These are phyloP conservation scores for Penicillium longicatenatum DNA, from an alignment of 495 filamentous ascomycete genomes.

Conservation along the genomic window DNA sequence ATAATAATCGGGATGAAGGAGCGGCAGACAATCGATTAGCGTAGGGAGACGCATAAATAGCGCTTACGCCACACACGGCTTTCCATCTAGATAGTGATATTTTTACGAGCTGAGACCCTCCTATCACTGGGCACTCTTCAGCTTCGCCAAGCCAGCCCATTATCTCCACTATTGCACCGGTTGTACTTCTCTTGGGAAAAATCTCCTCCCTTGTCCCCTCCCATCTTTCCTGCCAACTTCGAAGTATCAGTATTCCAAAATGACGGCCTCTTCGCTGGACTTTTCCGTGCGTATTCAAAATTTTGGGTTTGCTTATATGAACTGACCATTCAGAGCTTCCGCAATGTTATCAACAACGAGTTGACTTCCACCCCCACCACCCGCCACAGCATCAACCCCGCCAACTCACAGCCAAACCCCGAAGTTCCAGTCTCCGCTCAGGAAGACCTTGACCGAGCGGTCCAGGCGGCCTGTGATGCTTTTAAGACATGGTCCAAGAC, in stretches of 20 bases:
- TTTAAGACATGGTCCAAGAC: conserved; percentile 55
- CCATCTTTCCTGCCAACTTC: neutral
- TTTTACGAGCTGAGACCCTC: too few species aligned
- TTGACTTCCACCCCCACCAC: conserved; percentile 29
- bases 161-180: too few species aligned
- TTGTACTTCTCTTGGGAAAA: neutral
- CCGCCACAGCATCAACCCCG: conserved; percentile 51
- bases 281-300: neutral
- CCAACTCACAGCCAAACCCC: conserved; percentile 51
- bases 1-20: too few species aligned
- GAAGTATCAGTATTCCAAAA: neutral
- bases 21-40: too few species aligned
- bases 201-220: too few species aligned
- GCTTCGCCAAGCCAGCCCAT: too few species aligned
- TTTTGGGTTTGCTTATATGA: neutral
- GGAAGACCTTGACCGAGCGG: conserved; percentile 57
- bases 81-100: too few species aligned
- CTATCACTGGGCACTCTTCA: too few species aligned
- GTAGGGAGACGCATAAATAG: too few species aligned
- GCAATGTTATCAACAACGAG: conserved; percentile 44
- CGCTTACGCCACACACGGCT: too few species aligned
- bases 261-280: neutral
- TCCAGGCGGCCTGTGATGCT: conserved; percentile 46
- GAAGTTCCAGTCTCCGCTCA: conserved; percentile 55
- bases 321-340: neutral